phyloP scores from a whole-genome alignment of 768 basidiomycete genomes.

The Naematelia encephala region DNA sequence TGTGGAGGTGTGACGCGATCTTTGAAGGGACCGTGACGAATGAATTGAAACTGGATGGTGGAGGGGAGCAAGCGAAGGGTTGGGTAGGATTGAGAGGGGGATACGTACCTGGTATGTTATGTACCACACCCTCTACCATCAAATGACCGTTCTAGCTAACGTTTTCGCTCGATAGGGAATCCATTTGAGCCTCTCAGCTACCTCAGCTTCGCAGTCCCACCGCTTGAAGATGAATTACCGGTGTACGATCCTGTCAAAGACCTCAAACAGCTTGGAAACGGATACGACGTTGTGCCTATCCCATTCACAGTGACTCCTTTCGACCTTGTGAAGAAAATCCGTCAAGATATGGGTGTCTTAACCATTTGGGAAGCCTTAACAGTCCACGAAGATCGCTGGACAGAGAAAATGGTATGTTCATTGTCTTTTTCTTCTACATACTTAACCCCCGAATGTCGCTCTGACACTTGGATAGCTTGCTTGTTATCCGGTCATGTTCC shows the following conservation, averaged over 20 bases:
- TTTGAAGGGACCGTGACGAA: constrained; percentile 22
- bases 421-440: not conserved
- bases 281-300: constrained; percentile 35
- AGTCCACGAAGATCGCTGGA: constrained; percentile 32
- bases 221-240: constrained; percentile 36
- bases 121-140: not conserved
- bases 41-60: constrained; percentile 6
- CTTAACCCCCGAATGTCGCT: not conserved
- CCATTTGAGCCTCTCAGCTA: constrained; percentile 45
- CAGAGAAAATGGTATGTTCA: constrained; percentile 34
- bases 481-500: constrained; percentile 45
- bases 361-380: constrained; percentile 27
- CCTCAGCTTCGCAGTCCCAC: constrained; percentile 40
- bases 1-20: constrained; percentile 39
- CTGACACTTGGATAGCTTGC: constrained; percentile 23
- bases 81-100: constrained; percentile 39
- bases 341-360: constrained; percentile 21
- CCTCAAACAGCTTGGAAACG: constrained; percentile 37
- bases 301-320: constrained; percentile 44
- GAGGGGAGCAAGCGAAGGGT: constrained; percentile 16
- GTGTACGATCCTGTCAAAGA: constrained; percentile 30
- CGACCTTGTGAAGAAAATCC: constrained; percentile 28
- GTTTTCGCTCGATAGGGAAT: constrained; percentile 25
- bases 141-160: not conserved
- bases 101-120: constrained; percentile 41